Conservation (phyloP, 2,329 filamentous ascomycete genomes). For the Samsoniella hepiali region DNA sequence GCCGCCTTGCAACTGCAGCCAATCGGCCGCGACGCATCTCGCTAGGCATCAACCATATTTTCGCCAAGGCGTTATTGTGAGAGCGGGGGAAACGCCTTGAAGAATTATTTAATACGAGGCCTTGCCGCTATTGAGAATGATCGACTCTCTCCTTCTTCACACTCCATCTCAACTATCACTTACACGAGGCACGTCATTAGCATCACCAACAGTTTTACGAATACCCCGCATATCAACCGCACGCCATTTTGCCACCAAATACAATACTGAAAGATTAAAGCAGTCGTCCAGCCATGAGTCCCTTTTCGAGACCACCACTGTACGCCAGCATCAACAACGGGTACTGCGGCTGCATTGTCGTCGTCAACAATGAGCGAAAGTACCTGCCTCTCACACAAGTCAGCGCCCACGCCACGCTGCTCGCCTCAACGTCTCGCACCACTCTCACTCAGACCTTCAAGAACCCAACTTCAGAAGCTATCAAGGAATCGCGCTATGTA, state of each 20-base stretch:
- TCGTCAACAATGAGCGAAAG: constrained; percentile 23
- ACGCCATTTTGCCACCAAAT: constrained; percentile 4
- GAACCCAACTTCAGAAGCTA: constrained; percentile 43
- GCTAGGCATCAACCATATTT: constrained; percentile 11
- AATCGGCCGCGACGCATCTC: constrained; percentile 1
- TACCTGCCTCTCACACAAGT: constrained; percentile 60
- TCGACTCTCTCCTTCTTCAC: not conserved
- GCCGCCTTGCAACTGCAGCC: not conserved
- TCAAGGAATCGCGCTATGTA: constrained; percentile 56
- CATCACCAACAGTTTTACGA: not conserved
- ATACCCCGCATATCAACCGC: not conserved
- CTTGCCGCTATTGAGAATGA: not conserved
- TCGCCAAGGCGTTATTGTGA: not conserved
- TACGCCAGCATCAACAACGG: not conserved
- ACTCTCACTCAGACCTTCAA: constrained; percentile 56
- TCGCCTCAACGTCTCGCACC: constrained; percentile 50
- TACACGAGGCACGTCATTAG: not conserved
- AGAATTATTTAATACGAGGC: not conserved
- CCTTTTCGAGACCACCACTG: not conserved
- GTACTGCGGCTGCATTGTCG: constrained; percentile 37
- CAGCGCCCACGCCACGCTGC: constrained; percentile 58
- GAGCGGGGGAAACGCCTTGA: not conserved
- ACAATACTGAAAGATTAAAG: not conserved
- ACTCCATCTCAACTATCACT: not conserved
- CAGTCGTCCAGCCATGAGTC: not conserved